Base-by-base conservation (phyloP, 164 flowering plant genomes). In the Magnolia sinica region DNA sequence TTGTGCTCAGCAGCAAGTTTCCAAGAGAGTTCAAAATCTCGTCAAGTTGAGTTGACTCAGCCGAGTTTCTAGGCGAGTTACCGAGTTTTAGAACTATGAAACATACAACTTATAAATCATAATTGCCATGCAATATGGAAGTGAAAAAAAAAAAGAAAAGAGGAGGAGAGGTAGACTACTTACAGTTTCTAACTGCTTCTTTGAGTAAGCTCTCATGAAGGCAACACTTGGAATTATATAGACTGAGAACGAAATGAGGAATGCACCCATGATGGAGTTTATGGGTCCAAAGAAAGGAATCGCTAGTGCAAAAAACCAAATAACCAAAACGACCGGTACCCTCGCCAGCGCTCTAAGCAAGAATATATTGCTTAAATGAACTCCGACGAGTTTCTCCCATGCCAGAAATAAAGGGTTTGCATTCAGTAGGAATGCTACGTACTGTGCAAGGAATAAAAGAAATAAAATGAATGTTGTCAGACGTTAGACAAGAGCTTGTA, bases 251-350 rank as follows among this genome's bases (percentile, higher is more conserved):
- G 73, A 69, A 13, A 76, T 70, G 67, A 76, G 68, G 52, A 76
- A 70, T 9, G 78, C 78, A 19, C 78, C 78, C 73, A 76, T 70
- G 45, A 70, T 51, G 61, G 78, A 76, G 58, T 76, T 76, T 37
- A 76, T 55, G 29, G 78, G 78, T 10, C 78, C 78, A 24, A 76
- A 76, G 59, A 76, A 76, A 45, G 78, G 78, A 59, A 76, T 69
- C 14, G 73, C 73, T 37, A 76, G 37, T 7, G 78, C 78, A 7
- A 76, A 14, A 31, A 68, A 76, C 78, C 78, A 69, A 50, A 76
- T 70, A 20, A 70, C 51, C 52, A 76, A 20, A 29, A 76, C 78
- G 11, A 76, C 73, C 0, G 78, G 78, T 16, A 76, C 37, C 78
- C 78, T 76, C 31, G 29, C 73, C 52, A 68, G 29, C 7, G 78